Conservation (phyloP, 176 grass and related monocot genomes). For the maize (Zea mays) region Zm-B73-REFERENCE-NAM-5.0 NC_050101.1:179527001-179527500, state of each 20-base stretch:
- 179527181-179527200: too few relatives aligned
- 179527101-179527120: not conserved
- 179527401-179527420: not conserved
- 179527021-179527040: constrained; percentile 9
- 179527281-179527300: too few relatives aligned
- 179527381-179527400: not conserved
- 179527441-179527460: constrained; percentile 6
- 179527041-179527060: constrained; percentile 4
- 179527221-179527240: too few relatives aligned
- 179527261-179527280: too few relatives aligned
- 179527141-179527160: not conserved
- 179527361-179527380: constrained; percentile 14
- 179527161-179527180: too few relatives aligned
- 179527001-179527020: constrained; percentile 27
- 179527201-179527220: too few relatives aligned
- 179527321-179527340: not conserved
- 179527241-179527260: too few relatives aligned
- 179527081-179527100: constrained; percentile 1
- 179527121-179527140: not conserved
- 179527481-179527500: constrained; percentile 71
- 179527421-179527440: not conserved
- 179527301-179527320: not conserved
- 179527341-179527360: constrained; percentile 6
- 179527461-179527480: constrained; percentile 67
- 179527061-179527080: constrained; percentile 21